Conservation (phyloP, 352 stramenopile species). For the Pythium scleroteichum region DNA sequence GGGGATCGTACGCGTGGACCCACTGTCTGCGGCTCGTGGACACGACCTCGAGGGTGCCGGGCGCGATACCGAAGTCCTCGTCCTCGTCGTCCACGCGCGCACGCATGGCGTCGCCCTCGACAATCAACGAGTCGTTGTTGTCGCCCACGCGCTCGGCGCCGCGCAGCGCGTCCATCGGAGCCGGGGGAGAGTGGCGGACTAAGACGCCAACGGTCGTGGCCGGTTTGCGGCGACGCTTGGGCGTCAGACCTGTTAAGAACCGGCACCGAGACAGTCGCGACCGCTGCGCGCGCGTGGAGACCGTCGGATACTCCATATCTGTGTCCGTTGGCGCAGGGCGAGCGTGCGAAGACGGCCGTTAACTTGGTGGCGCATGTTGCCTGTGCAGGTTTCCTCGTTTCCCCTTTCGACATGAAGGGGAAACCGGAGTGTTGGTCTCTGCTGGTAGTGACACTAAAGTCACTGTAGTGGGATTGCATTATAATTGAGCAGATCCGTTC, state of each 20-base stretch:
- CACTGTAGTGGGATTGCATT: too few species aligned
- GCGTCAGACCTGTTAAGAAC: background rate
- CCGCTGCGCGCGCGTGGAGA: too few species aligned
- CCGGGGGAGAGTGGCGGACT: background rate
- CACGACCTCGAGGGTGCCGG: conserved; percentile 20
- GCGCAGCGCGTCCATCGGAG: background rate
- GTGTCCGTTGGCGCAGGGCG: too few species aligned
- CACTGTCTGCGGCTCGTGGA: conserved; percentile 9
- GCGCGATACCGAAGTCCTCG: conserved; percentile 22
- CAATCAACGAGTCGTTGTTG: background rate
- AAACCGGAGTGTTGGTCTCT: too few species aligned
- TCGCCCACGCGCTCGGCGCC: background rate
- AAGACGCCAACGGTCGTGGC: background rate
- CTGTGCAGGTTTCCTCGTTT: too few species aligned
- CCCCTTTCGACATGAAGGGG: too few species aligned
- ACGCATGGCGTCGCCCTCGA: background rate
- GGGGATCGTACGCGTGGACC: conserved; percentile 4
- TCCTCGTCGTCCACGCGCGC: conserved; percentile 6
- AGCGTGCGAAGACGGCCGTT: too few species aligned
- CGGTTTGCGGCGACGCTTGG: background rate
- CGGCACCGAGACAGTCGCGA: too few species aligned
- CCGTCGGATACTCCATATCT: too few species aligned
- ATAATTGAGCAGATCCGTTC: too few species aligned
- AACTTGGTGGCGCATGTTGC: too few species aligned
- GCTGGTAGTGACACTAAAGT: too few species aligned